Conservation (phyloP, 2,329 filamentous ascomycete species). For the Ambrosiella beaveri region DNA sequence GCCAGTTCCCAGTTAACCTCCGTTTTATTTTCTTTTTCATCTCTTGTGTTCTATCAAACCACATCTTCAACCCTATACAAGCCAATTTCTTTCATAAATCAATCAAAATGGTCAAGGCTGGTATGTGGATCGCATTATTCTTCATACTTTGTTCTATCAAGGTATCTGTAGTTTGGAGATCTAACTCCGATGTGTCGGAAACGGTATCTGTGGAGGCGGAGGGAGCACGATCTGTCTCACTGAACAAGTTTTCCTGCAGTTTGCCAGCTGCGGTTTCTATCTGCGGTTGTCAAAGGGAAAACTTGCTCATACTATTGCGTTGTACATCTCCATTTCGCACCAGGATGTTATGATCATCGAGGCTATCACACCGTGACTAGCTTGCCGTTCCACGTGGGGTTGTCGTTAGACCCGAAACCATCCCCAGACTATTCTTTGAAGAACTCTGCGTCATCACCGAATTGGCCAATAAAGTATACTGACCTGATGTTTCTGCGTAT, state of each 20-base stretch:
- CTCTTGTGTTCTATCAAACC: conserved; percentile 3
- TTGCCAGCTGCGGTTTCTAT: background rate
- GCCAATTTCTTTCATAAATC: conserved; percentile 5
- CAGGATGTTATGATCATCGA: too few relatives aligned
- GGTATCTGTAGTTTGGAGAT: background rate
- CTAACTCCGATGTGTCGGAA: background rate
- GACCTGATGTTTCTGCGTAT: conserved; percentile 9
- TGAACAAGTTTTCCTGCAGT: background rate
- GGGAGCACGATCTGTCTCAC: background rate
- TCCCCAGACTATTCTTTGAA: too few relatives aligned
- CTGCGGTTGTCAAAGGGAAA: background rate
- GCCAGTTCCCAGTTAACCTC: background rate
- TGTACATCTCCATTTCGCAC: too few relatives aligned
- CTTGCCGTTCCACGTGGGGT: too few relatives aligned
- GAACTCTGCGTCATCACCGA: conserved; percentile 4
- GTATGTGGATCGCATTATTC: conserved; percentile 10
- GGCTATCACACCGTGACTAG: too few relatives aligned
- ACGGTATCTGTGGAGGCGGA: background rate
- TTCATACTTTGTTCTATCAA: background rate
- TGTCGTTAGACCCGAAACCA: too few relatives aligned
- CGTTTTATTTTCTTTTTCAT: conserved; percentile 9
- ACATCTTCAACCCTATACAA: conserved; percentile 1
- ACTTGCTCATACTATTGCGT: background rate
- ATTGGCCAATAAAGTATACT: background rate
- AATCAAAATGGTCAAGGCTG: conserved; percentile 16